Conservation (phyloP, 139 green algal species). For the Chlamydomonas sphaeroides region DNA sequence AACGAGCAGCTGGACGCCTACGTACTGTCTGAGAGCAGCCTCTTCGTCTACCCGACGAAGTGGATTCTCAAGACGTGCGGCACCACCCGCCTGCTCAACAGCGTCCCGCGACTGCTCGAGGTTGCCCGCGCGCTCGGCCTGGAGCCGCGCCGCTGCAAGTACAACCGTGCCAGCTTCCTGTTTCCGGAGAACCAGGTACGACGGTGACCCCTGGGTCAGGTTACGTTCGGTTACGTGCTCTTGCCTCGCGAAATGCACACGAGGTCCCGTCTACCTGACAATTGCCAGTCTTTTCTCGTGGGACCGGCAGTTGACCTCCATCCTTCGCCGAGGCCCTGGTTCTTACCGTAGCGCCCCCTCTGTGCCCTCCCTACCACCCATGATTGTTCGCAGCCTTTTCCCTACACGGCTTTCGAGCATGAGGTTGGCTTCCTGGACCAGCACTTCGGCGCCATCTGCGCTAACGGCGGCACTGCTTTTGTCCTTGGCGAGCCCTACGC, state of each 20-base stretch:
- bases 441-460: constrained; percentile 74
- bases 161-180: constrained; percentile 93
- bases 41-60: constrained; percentile 95
- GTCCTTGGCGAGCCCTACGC: constrained; percentile 83
- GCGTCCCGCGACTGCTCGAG: constrained; percentile 83
- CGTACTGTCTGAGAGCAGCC: constrained; percentile 94
- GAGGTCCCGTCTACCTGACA: too few relatives aligned
- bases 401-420: constrained; percentile 79
- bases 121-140: constrained; percentile 73
- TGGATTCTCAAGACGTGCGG: constrained; percentile 99
- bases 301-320: too few relatives aligned
- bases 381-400: constrained; percentile 57
- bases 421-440: constrained; percentile 82
- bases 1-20: constrained; percentile 94
- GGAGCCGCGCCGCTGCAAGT: constrained; percentile 78
- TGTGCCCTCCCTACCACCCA: too few relatives aligned
- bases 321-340: too few relatives aligned
- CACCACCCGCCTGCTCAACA: constrained; percentile 91
- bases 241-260: too few relatives aligned
- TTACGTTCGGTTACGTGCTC: too few relatives aligned
- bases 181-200: constrained; percentile 91
- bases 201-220: too few relatives aligned
- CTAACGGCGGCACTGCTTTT: constrained; percentile 70
- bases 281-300: too few relatives aligned
- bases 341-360: too few relatives aligned